Base-by-base conservation (phyloP, 2,329 filamentous ascomycete species). In the Arthrobotrys entomopaga region DNA sequence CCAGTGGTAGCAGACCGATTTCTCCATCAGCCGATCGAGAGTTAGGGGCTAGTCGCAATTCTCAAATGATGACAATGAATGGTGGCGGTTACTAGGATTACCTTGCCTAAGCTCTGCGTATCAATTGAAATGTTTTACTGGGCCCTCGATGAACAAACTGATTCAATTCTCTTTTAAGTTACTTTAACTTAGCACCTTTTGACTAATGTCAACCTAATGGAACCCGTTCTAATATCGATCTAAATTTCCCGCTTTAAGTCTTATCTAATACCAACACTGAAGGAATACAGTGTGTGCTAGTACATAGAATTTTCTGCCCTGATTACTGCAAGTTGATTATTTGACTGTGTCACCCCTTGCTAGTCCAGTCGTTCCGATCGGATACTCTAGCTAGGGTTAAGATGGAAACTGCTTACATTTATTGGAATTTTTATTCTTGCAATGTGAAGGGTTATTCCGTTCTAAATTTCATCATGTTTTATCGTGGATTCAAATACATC, bases 51-150 rank as follows among this genome's bases (percentile, higher is more conserved):
- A 98, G 94, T 90, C 89, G 94, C 83, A 93, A 91, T 87, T 97
- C 93, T 79, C 93, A 98, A 86, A 89, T 95, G 82, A 92, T 95
- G 89, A 96, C 93, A 78, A 96, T 98, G 93, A 99, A 98, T 84
- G 95, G 95, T 83, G 97, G 98, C 86, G 97, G 93, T 65, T 61
- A 69, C 58, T 74, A 58, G 71, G 48, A 67, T 34, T 63, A 65
- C 56, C 50, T 58, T 20, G 26, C 43, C 43, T 57, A 50, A 48
- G 26, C 26, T 34, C 16, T 74, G 24, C 49, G 19, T n/a, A 26
- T 34, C 29, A 34, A 10, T 34, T 34, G 29, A 34, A 34, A n/a
- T 38, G 10, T 38, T 11, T 65, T 20, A 10, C 2, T 22, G 50
- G 24, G 20, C 20, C 22, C 13, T 53, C 26, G 20, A 34, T 19